Evolutionary conservation across 1,284 basidiomycete species (phyloP).

Genomic region (Cystobasidium pallidum): DNA sequence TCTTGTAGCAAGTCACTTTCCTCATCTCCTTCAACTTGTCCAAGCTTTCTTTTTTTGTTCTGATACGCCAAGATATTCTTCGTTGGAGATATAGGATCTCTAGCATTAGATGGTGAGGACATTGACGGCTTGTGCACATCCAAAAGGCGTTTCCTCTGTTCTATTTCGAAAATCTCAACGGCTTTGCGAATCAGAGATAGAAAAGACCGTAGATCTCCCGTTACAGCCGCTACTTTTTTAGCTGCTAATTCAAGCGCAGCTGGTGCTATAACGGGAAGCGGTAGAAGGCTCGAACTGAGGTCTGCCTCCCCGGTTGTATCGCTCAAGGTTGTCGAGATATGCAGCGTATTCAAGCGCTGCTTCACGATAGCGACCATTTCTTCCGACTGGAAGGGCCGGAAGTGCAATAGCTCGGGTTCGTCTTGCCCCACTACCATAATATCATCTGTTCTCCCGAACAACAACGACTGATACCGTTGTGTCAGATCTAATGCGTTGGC

Average conservation of each 20-base stretch:
- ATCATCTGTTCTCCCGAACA: constrained; percentile 53
- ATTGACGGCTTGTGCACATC: not conserved
- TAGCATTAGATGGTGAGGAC: not conserved
- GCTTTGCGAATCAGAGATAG: constrained; percentile 56
- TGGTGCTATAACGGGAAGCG: constrained; percentile 54
- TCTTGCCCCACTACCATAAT: constrained; percentile 43
- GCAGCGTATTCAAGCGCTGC: constrained; percentile 54
- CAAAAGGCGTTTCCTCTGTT: constrained; percentile 26
- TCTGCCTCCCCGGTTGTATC: not conserved
- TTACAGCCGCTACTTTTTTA: constrained; percentile 57
- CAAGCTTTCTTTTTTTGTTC: not conserved
- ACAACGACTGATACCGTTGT: constrained; percentile 44
- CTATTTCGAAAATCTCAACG: constrained; percentile 55
- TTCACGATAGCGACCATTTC: constrained; percentile 56
- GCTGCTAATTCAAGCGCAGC: constrained; percentile 57
- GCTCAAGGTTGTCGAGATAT: not conserved
- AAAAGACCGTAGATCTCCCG: constrained; percentile 58
- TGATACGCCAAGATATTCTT: constrained; percentile 2
- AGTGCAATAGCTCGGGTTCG: constrained; percentile 56
- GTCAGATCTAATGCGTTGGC: constrained; percentile 55
- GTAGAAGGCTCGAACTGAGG: not conserved
- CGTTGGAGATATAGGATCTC: constrained; percentile 7
- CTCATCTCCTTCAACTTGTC: not conserved
- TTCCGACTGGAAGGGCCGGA: constrained; percentile 56
- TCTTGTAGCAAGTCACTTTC: not conserved